Evolutionary conservation across 257 asterid genomes (phyloP).

Genomic region (Paraleonurus japonicus): DNA sequence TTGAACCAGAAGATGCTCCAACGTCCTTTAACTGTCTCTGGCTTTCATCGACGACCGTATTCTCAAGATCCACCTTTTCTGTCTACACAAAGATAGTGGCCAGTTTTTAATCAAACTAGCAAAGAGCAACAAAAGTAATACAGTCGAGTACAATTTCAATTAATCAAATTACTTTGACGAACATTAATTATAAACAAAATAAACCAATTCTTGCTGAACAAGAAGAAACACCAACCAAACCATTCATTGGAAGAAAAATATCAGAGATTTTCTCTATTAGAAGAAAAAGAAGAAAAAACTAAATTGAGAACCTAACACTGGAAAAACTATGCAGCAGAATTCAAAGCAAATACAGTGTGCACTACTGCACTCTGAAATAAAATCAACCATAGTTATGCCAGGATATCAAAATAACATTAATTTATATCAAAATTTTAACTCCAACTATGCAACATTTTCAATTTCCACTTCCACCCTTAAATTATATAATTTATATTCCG

Average conservation of each 20-base stretch:
- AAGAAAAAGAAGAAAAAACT: not conserved
- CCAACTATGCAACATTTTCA: not conserved
- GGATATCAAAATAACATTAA: not conserved
- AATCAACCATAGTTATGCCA: slow-evolving; percentile 23
- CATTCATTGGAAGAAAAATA: not conserved
- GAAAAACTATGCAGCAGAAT: not conserved
- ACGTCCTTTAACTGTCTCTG: slow-evolving; percentile 69
- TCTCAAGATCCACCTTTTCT: slow-evolving; percentile 96
- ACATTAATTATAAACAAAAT: not conserved
- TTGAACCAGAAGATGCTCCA: slow-evolving; percentile 59
- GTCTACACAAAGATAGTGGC: slow-evolving; percentile 53
- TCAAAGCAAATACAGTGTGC: not conserved
- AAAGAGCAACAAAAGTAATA: slow-evolving; percentile 4
- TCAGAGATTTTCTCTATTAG: not conserved
- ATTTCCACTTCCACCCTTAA: not conserved
- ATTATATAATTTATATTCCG: not conserved
- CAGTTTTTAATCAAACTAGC: slow-evolving; percentile 24
- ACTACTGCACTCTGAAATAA: not conserved
- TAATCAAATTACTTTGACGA: not conserved
- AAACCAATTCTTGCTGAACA: slow-evolving; percentile 2
- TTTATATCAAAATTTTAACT: not conserved
- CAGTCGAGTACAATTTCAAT: slow-evolving; percentile 4
- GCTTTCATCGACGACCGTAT: slow-evolving; percentile 96
- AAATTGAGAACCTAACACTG: not conserved
- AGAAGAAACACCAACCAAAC: not conserved